A percentile compares a stretch with the other conserved stretches of the same genome.
Conservation (phyloP, 2,329 filamentous ascomycete genomes). For the Byssothecium circinans region DNA sequence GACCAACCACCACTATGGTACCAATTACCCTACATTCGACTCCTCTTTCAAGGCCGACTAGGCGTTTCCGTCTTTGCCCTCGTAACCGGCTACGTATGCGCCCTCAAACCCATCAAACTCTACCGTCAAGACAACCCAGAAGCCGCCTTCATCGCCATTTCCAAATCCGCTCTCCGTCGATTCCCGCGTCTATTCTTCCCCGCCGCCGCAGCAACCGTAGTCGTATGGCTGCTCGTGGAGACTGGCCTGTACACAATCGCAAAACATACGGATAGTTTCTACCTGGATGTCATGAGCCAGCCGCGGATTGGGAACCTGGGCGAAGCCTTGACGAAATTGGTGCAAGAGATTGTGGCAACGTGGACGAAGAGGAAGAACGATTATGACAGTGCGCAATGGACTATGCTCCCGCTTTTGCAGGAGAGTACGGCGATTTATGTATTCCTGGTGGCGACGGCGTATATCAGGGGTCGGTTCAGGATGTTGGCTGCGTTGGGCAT, state of each 20-base stretch:
- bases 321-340: slow-evolving; percentile 3
- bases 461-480: slow-evolving; percentile 5
- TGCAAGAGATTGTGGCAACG: slow-evolving; percentile 5
- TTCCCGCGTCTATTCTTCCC: slow-evolving; percentile 11
- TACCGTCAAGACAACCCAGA: slow-evolving; percentile 11
- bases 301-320: slow-evolving; percentile 6
- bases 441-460: slow-evolving; percentile 8
- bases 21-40: slow-evolving; percentile 8
- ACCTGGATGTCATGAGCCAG: slow-evolving; percentile 6
- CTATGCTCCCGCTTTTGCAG: slow-evolving; percentile 12
- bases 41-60: slow-evolving; percentile 8
- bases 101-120: slow-evolving; percentile 11
- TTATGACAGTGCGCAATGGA: slow-evolving; percentile 11
- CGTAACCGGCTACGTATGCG: slow-evolving; percentile 13
- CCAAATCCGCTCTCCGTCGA: slow-evolving; percentile 10
- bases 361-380: slow-evolving; percentile 12
- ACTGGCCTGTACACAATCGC: slow-evolving; percentile 8
- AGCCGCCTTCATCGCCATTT: slow-evolving; percentile 9
- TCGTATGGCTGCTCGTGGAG: slow-evolving; percentile 8
- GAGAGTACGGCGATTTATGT: slow-evolving; percentile 10
- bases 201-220: slow-evolving; percentile 4
- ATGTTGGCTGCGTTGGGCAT: slow-evolving; percentile 8
- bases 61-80: slow-evolving; percentile 13
- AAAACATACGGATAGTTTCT: slow-evolving; percentile 8
- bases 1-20: slow-evolving; percentile 2